Evolutionary conservation across 306 rosid species (phyloP), one percentile per base, ranked within the genome.

Genomic region (Luffa aegyptiaca): DNA sequence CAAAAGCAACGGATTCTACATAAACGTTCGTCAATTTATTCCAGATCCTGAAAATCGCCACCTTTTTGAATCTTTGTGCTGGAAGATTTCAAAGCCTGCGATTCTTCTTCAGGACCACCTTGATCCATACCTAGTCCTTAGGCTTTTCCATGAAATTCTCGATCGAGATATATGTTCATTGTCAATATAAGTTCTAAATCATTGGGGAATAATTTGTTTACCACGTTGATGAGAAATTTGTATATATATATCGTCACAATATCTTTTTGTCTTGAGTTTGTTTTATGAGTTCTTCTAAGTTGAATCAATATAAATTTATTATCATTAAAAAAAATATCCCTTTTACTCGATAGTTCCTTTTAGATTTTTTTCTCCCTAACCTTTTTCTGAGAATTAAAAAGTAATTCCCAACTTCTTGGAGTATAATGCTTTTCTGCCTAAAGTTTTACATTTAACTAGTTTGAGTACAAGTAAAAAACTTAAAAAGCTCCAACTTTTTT

Each of bases 21-120:
- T 46, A 42, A 39, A 42, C 75, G 10, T 46, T 26, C 4, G 3
- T 72, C 77, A 72, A 72, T 72, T 72, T 72, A 72, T 72, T 72
- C 77, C 12, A 72, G 21, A 71, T 45, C 17, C 77, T 10, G 5
- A 11, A 51, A 74, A 51, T 74, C 33, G 45, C 33, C 20, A 51
- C 62, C 78, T 51, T 51, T 72, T 74, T 74, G 62, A 74, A 74
- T 51, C 78, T 74, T 33, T 74, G 31, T 51, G 78, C 46, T 74
- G 61, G 31, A 72, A 31, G 42, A 49, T 74, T 49, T 74, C 6
- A 51, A n/a, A 14, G 62, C 45, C 45, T 17, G 44, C 45, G 62
- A 74, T 49, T 74, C 62, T 33, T 16, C 51, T 14, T 12, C 3
- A 10, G 77, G 77, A 49, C 77, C 59, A 48, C 44, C 77, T 53